Evolutionary conservation across 2,329 filamentous ascomycete species (phyloP).

Genomic region (Aureobasidium musti): DNA sequence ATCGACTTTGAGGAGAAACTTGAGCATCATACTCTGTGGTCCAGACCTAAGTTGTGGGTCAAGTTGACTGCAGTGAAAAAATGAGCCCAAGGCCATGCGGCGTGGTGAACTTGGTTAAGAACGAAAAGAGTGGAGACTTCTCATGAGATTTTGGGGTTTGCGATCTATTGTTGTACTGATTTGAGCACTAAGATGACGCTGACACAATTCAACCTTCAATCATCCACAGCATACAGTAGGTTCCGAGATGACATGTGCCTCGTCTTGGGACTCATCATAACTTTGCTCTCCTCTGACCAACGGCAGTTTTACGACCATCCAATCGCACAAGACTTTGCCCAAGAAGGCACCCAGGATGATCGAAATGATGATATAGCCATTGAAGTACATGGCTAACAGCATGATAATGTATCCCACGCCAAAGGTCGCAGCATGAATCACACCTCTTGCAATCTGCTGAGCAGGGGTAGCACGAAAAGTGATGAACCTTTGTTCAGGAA

Average conservation of each 20-base stretch:
- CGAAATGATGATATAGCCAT: conserved; percentile 74
- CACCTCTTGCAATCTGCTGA: conserved; percentile 50
- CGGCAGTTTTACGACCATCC: conserved; percentile 44
- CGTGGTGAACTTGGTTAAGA: not conserved
- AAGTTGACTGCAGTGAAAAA: conserved; percentile 31
- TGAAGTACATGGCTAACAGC: conserved; percentile 68
- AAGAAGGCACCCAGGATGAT: conserved; percentile 76
- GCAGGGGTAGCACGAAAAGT: conserved; percentile 15
- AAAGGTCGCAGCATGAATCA: conserved; percentile 71
- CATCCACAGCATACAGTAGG: conserved; percentile 24
- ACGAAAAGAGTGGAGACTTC: not conserved
- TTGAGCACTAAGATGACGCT: not conserved
- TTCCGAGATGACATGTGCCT: conserved; percentile 3
- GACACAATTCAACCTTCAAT: not conserved
- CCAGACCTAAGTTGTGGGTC: conserved; percentile 34
- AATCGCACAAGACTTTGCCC: conserved; percentile 72
- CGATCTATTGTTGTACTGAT: too few species aligned
- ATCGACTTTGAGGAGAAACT: conserved; percentile 34
- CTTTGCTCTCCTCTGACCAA: not conserved
- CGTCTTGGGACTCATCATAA: not conserved
- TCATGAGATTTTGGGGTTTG: not conserved
- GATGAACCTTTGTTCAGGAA: conserved; percentile 63
- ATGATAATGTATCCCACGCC: conserved; percentile 78
- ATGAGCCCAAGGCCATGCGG: not conserved
- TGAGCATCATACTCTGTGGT: conserved; percentile 29